These are phyloP conservation scores for Ilyonectria mors-panacis DNA, from an alignment of 2,329 filamentous ascomycete species.

Conservation along the genomic window DNA sequence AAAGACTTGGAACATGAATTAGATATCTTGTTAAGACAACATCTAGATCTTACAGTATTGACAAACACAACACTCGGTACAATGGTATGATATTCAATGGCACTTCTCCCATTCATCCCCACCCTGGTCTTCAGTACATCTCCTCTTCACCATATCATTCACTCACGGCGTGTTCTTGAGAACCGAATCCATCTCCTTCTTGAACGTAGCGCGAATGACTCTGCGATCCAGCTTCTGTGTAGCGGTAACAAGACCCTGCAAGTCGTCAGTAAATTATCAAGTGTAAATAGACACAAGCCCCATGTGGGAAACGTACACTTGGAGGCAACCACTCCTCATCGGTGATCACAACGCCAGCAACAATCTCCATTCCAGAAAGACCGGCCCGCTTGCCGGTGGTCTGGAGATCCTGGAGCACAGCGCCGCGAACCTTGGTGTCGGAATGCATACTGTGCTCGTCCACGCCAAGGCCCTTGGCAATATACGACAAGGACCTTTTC, in stretches of 20 bases:
- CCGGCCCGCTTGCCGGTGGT: slow-evolving; percentile 74
- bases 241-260: slow-evolving; percentile 70
- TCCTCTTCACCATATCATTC: background rate
- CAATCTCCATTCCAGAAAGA: slow-evolving; percentile 79
- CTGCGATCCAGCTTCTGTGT: slow-evolving; percentile 72
- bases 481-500: slow-evolving; percentile 71
- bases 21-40: too few relatives aligned
- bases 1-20: too few relatives aligned
- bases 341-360: slow-evolving; percentile 81
- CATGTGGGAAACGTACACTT: slow-evolving; percentile 73
- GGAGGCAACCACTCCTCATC: slow-evolving; percentile 91
- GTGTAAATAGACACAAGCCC: background rate
- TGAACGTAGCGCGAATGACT: slow-evolving; percentile 62
- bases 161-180: slow-evolving; percentile 44
- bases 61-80: background rate
- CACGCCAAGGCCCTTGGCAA: slow-evolving; percentile 73
- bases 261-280: slow-evolving; percentile 27
- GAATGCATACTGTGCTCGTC: slow-evolving; percentile 76
- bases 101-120: background rate
- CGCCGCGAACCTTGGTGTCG: slow-evolving; percentile 73
- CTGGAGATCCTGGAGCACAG: slow-evolving; percentile 77
- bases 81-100: background rate
- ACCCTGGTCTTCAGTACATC: background rate
- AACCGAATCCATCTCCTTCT: slow-evolving; percentile 62
- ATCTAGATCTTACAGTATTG: background rate